Percentiles rank a stretch among this genome's conserved stretches.
These are phyloP conservation scores for Botrytis galanthina DNA, from an alignment of 2,329 filamentous ascomycete species.

Conservation along the genomic window DNA sequence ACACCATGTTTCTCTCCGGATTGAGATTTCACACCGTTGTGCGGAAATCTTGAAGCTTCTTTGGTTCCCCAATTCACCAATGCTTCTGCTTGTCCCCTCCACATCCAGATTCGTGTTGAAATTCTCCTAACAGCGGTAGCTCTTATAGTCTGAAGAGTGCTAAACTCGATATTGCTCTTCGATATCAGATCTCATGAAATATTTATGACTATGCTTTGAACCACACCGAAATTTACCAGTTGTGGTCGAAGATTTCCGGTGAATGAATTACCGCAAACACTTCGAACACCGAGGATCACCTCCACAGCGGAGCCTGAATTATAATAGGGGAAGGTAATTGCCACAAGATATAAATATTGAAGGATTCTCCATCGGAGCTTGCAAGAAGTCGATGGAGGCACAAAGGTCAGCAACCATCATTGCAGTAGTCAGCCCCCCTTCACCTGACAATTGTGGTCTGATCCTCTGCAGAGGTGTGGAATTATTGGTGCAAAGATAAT, in stretches of 20 bases:
- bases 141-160: accelerated
- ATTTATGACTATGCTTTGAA: background rate
- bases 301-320: background rate
- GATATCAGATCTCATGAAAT: background rate
- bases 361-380: background rate
- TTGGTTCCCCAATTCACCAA: background rate
- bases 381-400: background rate
- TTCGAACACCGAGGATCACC: background rate
- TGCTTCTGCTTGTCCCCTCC: background rate
- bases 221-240: background rate
- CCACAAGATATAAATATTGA: too few relatives aligned
- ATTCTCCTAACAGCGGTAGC: background rate
- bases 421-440: background rate
- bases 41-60: background rate
- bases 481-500: background rate
- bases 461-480: background rate
- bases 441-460: background rate
- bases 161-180: background rate
- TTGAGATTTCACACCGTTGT: background rate
- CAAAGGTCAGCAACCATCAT: background rate
- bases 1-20: background rate
- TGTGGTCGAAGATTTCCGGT: background rate
- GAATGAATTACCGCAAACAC: background rate
- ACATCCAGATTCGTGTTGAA: background rate
- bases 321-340: background rate